phyloP scores from a whole-genome alignment of 2,329 filamentous ascomycete genomes.

The Neodidymelliopsis sp. region DNA sequence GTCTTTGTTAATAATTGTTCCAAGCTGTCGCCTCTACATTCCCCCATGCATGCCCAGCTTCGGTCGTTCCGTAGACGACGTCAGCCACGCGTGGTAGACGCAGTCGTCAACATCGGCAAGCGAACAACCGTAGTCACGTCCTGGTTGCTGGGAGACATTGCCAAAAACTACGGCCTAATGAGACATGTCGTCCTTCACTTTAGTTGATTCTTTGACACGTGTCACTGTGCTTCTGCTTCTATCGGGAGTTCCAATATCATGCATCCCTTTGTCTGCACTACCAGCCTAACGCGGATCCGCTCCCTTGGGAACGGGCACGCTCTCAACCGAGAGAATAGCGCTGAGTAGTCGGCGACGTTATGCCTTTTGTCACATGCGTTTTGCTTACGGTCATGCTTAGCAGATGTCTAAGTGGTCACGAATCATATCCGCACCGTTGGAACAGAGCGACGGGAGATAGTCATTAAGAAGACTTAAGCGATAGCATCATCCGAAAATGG shows the following conservation, averaged over 20 bases:
- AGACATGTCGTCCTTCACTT: not conserved
- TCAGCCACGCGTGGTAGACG: slow-evolving; percentile 5
- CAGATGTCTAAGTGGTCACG: not conserved
- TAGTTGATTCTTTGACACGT: not conserved
- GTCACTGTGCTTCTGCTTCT: slow-evolving; percentile 3
- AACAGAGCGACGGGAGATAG: not conserved
- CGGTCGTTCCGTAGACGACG: slow-evolving; percentile 7
- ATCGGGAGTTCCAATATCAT: not conserved
- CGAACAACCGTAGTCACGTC: not conserved
- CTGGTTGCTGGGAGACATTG: slow-evolving; percentile 5
- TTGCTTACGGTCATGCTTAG: not conserved
- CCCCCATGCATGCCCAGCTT: not conserved
- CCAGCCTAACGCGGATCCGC: slow-evolving; percentile 1
- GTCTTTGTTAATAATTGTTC: no score
- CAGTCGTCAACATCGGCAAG: slow-evolving; percentile 1
- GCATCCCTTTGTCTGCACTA: slow-evolving; percentile 10
- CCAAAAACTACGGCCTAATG: slow-evolving; percentile 1
- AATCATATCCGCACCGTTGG: not conserved
- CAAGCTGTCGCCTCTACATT: not conserved
- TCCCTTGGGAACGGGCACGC: not conserved
- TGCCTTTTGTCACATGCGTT: not conserved
- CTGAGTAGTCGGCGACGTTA: slow-evolving; percentile 11
- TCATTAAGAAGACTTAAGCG: not conserved
- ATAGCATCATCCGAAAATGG: not conserved
- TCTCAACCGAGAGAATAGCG: slow-evolving; percentile 6